phyloP scores from a whole-genome alignment of 768 basidiomycete species.

The Kwoniella dejecticola region DNA sequence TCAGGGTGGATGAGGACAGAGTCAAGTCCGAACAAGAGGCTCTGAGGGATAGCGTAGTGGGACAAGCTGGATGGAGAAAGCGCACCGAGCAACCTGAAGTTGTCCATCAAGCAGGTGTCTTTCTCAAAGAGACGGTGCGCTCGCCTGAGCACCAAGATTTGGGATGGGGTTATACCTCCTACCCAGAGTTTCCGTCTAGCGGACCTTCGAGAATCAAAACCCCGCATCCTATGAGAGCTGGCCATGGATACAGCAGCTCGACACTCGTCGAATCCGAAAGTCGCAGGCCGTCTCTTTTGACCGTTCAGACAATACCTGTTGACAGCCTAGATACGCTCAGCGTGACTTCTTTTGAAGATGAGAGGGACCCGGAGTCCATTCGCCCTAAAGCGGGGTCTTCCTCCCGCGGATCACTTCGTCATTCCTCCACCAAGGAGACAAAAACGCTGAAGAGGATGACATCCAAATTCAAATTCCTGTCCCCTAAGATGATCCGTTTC shows the following conservation, averaged over 20 bases:
- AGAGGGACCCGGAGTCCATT: not conserved
- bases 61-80: constrained; percentile 5
- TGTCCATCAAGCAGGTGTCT: not conserved
- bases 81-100: not conserved
- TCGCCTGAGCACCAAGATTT: not conserved
- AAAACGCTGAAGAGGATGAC: constrained; percentile 6
- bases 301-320: constrained; percentile 6
- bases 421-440: not conserved
- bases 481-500: constrained; percentile 5
- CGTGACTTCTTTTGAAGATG: constrained; percentile 7
- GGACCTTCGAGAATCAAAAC: not conserved
- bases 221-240: not conserved
- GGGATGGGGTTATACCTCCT: constrained; percentile 31
- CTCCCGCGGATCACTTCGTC: not conserved
- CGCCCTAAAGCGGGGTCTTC: not conserved
- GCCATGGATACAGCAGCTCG: too few species aligned
- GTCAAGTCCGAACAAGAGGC: not conserved
- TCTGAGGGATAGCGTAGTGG: constrained; percentile 5
- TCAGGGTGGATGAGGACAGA: constrained; percentile 31
- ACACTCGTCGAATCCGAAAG: not conserved
- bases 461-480: constrained; percentile 20
- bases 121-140: not conserved
- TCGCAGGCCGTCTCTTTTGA: not conserved
- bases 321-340: constrained; percentile 6
- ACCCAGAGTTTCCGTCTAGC: constrained; percentile 23